phyloP scores from a whole-genome alignment of 129 eudicot species.

The sunflower (Helianthus annuus) region DNA sequence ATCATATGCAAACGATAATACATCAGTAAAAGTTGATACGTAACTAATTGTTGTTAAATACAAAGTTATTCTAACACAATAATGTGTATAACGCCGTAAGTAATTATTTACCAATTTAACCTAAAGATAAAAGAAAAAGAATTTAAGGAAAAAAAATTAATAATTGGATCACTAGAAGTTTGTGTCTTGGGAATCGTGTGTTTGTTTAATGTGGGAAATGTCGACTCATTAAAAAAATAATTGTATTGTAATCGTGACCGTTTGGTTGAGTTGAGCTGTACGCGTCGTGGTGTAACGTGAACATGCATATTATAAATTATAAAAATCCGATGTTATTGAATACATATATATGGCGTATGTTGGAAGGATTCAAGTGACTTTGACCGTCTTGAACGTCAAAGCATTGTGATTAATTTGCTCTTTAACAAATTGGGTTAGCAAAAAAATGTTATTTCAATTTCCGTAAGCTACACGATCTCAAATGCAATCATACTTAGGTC shows the following conservation, averaged over 20 bases:
- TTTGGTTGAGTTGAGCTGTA: conserved; percentile 9
- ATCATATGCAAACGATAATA: too few species aligned
- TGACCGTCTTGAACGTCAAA: background rate
- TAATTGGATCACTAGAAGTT: background rate
- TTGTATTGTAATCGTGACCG: background rate
- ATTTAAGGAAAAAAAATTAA: background rate
- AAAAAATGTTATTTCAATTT: background rate
- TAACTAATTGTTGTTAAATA: too few species aligned
- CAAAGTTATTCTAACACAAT: too few species aligned
- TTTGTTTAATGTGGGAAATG: conserved; percentile 10
- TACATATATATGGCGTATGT: background rate
- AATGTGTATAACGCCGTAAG: too few species aligned
- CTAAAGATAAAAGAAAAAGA: background rate
- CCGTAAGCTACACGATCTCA: background rate
- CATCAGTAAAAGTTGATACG: too few species aligned
- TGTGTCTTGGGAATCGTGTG: conserved; percentile 18
- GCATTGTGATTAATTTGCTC: too few species aligned
- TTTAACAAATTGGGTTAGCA: too few species aligned
- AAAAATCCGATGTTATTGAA: background rate
- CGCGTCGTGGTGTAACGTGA: conserved; percentile 12
- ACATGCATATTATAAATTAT: background rate
- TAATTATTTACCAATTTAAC: too few species aligned
- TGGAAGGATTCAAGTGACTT: background rate
- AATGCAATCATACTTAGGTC: background rate
- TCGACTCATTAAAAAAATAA: conserved; percentile 21